A percentile compares a stretch with the other conserved stretches of the same genome.
These are phyloP conservation scores for Coniochaeta prunicola DNA, from an alignment of 2,329 filamentous ascomycete species.

Conservation along the genomic window DNA sequence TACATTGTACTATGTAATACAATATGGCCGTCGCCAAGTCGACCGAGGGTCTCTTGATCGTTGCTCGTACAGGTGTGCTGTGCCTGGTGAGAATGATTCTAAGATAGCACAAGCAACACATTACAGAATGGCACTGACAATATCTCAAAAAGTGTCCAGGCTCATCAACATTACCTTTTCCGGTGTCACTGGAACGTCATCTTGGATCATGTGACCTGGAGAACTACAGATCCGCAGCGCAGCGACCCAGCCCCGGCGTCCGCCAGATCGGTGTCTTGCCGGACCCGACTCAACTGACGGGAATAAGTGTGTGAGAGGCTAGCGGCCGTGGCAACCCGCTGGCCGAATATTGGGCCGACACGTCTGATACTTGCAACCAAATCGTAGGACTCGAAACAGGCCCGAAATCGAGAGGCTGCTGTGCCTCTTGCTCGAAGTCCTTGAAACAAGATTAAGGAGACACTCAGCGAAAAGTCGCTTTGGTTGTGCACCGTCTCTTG, in stretches of 20 bases:
- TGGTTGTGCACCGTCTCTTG: too few species aligned
- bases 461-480: not conserved
- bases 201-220: too few species aligned
- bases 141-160: not conserved
- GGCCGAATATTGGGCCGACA: not conserved
- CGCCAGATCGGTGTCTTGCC: not conserved
- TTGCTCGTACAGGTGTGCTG: not conserved
- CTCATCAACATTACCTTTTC: not conserved
- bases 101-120: too few species aligned
- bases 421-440: not conserved
- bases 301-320: too few species aligned
- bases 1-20: not conserved
- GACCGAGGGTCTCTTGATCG: not conserved
- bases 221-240: not conserved
- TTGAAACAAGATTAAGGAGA: not conserved
- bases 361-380: too few species aligned
- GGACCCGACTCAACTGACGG: too few species aligned
- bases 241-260: not conserved
- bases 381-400: not conserved
- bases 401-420: not conserved
- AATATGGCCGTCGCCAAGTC: not conserved
- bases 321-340: too few species aligned
- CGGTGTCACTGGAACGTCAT: not conserved
- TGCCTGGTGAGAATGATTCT: too few species aligned
- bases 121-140: not conserved